Percentiles rank a stretch among this genome's conserved stretches.
Evolutionary conservation across 2,329 filamentous ascomycete genomes (phyloP).

Genomic region (Fusarium concolor): DNA sequence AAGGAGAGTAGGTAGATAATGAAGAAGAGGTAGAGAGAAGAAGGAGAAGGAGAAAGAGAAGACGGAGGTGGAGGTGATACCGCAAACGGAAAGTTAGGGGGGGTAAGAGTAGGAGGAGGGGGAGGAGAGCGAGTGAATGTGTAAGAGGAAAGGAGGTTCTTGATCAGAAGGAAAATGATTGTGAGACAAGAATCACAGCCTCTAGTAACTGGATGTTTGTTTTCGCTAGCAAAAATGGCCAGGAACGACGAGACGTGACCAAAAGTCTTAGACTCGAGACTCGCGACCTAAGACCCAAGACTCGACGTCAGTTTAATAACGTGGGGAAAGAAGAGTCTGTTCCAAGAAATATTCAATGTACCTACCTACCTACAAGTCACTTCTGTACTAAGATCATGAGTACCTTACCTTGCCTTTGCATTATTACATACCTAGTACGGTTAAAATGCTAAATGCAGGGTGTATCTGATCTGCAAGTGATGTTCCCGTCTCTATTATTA

Average conservation of each 20-base stretch:
- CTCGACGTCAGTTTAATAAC: conserved; percentile 9
- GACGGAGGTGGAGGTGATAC: conserved; percentile 8
- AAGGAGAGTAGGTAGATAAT: not conserved
- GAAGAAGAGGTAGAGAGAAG: no score
- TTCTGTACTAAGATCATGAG: not conserved
- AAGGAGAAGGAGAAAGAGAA: not conserved
- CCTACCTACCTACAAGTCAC: not conserved
- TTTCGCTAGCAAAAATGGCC: conserved; percentile 18
- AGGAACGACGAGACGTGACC: conserved; percentile 9
- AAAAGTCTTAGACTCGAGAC: not conserved
- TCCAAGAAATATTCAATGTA: conserved; percentile 19
- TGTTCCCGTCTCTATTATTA: not conserved
- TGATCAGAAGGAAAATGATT: not conserved
- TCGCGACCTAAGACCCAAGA: conserved; percentile 7
- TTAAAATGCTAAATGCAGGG: not conserved
- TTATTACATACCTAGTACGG: not conserved
- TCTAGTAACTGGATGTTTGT: conserved; percentile 6
- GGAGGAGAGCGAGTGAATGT: conserved; percentile 9
- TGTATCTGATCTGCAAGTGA: conserved; percentile 4
- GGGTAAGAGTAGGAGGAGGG: conserved; percentile 15
- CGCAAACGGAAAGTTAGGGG: conserved; percentile 26
- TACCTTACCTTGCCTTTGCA: no score
- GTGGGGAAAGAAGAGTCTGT: conserved; percentile 28
- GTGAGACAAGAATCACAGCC: not conserved
- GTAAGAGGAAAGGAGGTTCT: conserved; percentile 17